phyloP scores from a whole-genome alignment of 169 alveolate species.

The Cyclospora cayetanensis region DNA sequence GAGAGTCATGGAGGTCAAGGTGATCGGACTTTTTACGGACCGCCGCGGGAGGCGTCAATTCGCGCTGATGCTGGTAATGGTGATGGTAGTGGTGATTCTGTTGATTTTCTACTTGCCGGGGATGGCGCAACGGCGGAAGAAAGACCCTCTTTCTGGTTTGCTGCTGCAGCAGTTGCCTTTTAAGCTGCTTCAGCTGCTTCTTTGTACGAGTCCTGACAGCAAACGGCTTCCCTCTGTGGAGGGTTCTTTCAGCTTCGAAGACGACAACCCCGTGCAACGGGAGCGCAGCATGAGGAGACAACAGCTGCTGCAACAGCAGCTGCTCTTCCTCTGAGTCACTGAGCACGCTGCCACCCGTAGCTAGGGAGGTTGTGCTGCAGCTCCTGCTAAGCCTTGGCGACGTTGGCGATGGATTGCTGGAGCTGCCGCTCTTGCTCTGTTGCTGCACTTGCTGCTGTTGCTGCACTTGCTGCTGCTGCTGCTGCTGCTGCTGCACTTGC shows the following conservation, averaged over 20 bases:
- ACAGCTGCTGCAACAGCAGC: conserved; percentile 34
- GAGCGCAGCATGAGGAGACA: not conserved
- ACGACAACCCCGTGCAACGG: conserved; percentile 7
- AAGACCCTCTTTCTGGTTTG: not conserved
- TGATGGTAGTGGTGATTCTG: conserved; percentile 26
- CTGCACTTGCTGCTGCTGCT: conserved; percentile 31
- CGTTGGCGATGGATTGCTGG: not conserved
- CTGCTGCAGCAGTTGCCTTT: conserved; percentile 18
- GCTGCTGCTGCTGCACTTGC: not conserved
- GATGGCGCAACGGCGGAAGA: not conserved
- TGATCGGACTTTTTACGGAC: not conserved
- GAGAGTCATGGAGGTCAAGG: not conserved
- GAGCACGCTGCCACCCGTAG: not conserved
- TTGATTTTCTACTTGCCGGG: not conserved
- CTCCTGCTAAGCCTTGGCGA: conserved; percentile 29
- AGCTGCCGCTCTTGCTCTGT: not conserved
- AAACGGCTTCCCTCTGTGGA: not conserved
- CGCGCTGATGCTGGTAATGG: conserved; percentile 5
- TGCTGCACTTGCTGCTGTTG: not conserved
- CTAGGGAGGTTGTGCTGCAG: conserved; percentile 32
- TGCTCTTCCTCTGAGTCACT: not conserved
- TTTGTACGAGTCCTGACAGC: not conserved
- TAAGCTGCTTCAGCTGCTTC: conserved; percentile 12
- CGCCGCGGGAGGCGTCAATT: conserved; percentile 10
- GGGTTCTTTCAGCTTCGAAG: not conserved